Evolutionary conservation across 2,329 filamentous ascomycete species (phyloP), one percentile per base, ranked within the genome.

Genomic region (Venturia oleaginea): DNA sequence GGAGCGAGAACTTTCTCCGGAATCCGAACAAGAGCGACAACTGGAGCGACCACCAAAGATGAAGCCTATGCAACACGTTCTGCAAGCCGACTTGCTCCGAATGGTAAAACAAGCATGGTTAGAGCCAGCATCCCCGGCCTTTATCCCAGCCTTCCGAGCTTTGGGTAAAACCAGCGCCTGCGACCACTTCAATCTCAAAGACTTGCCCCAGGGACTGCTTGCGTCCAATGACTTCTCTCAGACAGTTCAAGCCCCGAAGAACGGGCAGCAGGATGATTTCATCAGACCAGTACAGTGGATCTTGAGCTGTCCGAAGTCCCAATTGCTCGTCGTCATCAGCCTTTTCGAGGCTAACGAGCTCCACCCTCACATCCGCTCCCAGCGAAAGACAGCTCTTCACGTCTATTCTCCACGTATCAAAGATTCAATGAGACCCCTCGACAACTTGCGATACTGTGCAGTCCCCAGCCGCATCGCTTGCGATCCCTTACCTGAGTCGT

Each of bases 261-360:
- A 27, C 0, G n/a, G 65, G 24, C 22, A 64, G 6, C 68, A 74
- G 0, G 83, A 87, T 66, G 68, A 71, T 0, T 87, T 78, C 67
- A 76, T 83, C 55, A 74, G 84, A 0, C 77, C 80, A 0, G 82
- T 85, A 0, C 79, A 84, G 17, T 87, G 82, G 81, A 66, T 87
- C 2, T 66, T 85, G 2, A 79, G 76, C 0, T 67, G 67, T 4
- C 62, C 65, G 24, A 64, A 48, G 1, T 59, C 69, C 66, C 17
- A 43, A 61, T 3, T 24, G 64, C 64, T 85, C 22, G 66, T 88
- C 0, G 72, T 89, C 27, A 77, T 89, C 68, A 88, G 84, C 67
- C 83, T 84, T 0, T 82, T 73, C 34, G 88, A 90, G 67, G 86
- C 83, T 0, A 77, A 89, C 3, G 15, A 72, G 2, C 72, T 90